Base-by-base conservation (phyloP, 2,329 filamentous ascomycete genomes). In the Aureobasidium sp. region DNA sequence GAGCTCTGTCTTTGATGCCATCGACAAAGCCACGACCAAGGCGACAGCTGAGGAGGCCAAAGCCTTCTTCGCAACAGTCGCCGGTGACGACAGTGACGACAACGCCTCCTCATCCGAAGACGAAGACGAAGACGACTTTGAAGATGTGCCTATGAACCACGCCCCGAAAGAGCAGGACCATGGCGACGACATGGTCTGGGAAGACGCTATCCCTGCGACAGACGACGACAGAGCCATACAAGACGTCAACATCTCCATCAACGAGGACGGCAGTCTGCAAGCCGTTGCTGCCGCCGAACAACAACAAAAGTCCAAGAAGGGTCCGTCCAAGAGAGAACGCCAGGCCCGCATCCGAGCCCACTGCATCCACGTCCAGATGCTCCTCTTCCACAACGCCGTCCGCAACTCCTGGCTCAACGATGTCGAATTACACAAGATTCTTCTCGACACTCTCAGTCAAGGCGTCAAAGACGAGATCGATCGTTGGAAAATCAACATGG, bases 321-420 rank as follows among this genome's bases (percentile, higher is more conserved):
- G 89, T 0, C 86, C 88, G 0, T 86, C 87, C 2, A 95, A 95
- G 69, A 81, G 86, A 24, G 89, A 96, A 64, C 81, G 88, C 48
- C 79, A 83, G 56, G 86, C 91, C 53, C 80, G 93, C 22, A 79
- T 84, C 29, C 78, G 83, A 3, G 90, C 89, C 0, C 93, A 98
- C 68, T 87, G 88, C 61, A 77, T 95, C 60, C 93, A 98, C 68
- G 90, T 97, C 2, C 84, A 94, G 65, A 80, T 83, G 49, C 73
- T 98, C 14, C 78, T 98, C 56, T 96, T 86, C 77, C 90, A 97
- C 66, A 97, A 97, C 64, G 80, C 88, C 0, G 70, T 93, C 12
- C 81, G 88, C 37, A 96, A 97, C 66, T 76, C 81, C 0, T 97
- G 91, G 85, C 71, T 90, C 17, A 88, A 88, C 60, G 87, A 97